These are phyloP conservation scores for Dioscorea zingiberensis DNA, from an alignment of 106 monocot species.

Conservation along the genomic window DNA sequence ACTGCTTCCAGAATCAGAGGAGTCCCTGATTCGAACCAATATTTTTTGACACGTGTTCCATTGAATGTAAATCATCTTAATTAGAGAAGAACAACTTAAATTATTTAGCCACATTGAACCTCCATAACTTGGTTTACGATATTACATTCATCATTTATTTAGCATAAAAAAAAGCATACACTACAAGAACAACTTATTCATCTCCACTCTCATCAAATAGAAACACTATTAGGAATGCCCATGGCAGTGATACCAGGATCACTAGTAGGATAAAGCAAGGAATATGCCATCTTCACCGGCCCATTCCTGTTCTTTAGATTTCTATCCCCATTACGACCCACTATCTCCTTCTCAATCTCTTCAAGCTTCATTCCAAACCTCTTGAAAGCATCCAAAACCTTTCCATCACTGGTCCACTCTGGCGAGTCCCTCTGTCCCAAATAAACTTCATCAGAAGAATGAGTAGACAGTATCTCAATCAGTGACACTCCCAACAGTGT, in stretches of 20 bases:
- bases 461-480: constrained; percentile 55
- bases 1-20: too few species aligned
- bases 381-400: constrained; percentile 34
- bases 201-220: constrained; percentile 39
- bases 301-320: constrained; percentile 54
- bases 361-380: constrained; percentile 31
- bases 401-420: constrained; percentile 33
- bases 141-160: too few species aligned
- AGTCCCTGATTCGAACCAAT: too few species aligned
- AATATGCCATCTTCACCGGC: constrained; percentile 51
- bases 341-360: constrained; percentile 41
- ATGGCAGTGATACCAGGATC: constrained; percentile 23
- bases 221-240: constrained; percentile 48
- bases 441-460: constrained; percentile 62
- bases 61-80: too few species aligned
- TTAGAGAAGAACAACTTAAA: too few species aligned
- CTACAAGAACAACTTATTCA: too few species aligned
- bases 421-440: constrained; percentile 43
- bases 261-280: constrained; percentile 42
- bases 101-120: too few species aligned
- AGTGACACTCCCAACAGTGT: constrained; percentile 44
- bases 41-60: too few species aligned
- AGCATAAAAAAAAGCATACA: too few species aligned
- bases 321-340: constrained; percentile 23
- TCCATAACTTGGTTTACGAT: too few species aligned